Evolutionary conservation across 495 filamentous ascomycete species (phyloP).

Genomic region (Aspergillus steynii): DNA sequence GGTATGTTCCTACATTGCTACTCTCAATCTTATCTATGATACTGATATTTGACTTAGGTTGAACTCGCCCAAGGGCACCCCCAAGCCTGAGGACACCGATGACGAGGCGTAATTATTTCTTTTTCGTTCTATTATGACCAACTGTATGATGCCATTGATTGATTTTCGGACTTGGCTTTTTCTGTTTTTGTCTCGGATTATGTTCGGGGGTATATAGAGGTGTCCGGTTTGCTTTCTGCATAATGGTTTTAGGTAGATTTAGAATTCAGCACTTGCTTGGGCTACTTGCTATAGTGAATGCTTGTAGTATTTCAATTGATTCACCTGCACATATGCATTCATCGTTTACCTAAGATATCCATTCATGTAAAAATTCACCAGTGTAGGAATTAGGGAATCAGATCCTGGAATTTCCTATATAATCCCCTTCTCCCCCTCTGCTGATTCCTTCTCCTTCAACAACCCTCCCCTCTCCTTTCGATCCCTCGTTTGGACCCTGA

Average conservation of each 20-base stretch:
- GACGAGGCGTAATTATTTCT: slow-evolving; percentile 56
- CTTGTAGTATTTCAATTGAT: background rate
- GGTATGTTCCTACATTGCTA: slow-evolving; percentile 47
- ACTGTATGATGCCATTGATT: slow-evolving; percentile 4
- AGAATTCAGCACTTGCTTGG: background rate
- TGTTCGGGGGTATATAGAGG: slow-evolving; percentile 4
- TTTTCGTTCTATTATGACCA: background rate
- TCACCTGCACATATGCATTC: background rate
- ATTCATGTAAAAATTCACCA: too few species aligned
- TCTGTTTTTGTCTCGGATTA: background rate
- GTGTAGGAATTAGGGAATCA: too few species aligned
- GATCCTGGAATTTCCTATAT: too few species aligned
- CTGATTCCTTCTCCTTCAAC: too few species aligned
- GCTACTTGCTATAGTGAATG: background rate
- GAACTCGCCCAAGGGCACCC: slow-evolving; percentile 69
- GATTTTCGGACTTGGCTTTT: background rate
- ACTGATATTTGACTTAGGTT: slow-evolving; percentile 34
- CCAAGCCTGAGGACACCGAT: slow-evolving; percentile 74
- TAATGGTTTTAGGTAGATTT: background rate
- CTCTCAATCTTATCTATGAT: background rate
- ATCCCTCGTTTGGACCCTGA: too few species aligned
- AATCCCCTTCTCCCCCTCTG: too few species aligned
- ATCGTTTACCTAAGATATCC: too few species aligned
- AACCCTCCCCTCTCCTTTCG: too few species aligned
- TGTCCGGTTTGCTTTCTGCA: slow-evolving; percentile 5